Base-by-base conservation (phyloP, 2,329 filamentous ascomycete genomes). In the Talaromyces sp. region DNA sequence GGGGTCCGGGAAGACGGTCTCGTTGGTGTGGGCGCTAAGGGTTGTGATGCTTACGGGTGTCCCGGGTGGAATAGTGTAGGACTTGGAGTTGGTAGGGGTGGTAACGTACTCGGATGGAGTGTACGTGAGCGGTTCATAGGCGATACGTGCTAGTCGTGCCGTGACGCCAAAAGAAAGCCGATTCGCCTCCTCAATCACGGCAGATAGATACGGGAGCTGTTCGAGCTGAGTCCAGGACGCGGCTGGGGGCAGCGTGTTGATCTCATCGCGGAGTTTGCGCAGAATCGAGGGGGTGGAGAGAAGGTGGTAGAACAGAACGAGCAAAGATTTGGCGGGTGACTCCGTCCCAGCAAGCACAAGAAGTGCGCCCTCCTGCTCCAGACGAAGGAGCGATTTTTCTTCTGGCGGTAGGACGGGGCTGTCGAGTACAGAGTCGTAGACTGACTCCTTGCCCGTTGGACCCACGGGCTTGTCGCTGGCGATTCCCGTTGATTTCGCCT, bases 381-480 rank as follows among this genome's bases (percentile, higher is more conserved):
- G 42, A 23, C 42, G 42, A 1, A 44, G 42, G 3, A 44, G 18
- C 3, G 42, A 23, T 3, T 23, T 75, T 62, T 76, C 72, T 2
- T 66, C 58, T 18, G 64, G 63, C 1, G 71, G 72, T 42, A 73
- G 58, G 7, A 63, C 21, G 4, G 56, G 52, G 25, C 64, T 68
- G 55, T 71, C 70, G 2, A 68, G 65, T 23, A 73, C 63, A 16
- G 71, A 67, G 16, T 71, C 65, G 58, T 71, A 73, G 12, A 74
- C 69, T 18, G 70, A 73, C 50, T 66, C 65, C 21, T 69, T 62
- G 21, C 68, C 64, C 50, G 58, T 58, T 59, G 60, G 61, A 16
- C 62, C 55, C 4, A 50, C 35, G 12, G 61, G 48, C n/a, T 60
- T 56, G 5, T 48, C 56, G 42, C 40, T 14, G 8, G 28, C 5